A percentile compares a stretch with the other conserved stretches of the same genome.
Evolutionary conservation across 2,329 filamentous ascomycete species (phyloP).

Genomic region (Epichloe gansuensis): DNA sequence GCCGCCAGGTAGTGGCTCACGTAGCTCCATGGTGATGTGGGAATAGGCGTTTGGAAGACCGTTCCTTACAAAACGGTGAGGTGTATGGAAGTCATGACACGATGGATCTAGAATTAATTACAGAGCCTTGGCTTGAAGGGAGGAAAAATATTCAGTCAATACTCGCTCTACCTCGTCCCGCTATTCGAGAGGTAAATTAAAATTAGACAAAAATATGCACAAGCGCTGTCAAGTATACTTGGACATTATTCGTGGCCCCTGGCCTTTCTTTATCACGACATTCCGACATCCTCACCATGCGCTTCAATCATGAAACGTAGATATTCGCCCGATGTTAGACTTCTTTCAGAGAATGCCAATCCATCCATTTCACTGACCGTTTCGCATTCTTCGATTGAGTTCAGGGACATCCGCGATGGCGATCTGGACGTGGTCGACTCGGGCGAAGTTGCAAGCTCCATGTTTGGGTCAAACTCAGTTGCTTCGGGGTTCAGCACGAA

Average conservation of each 20-base stretch:
- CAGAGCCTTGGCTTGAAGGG: not conserved
- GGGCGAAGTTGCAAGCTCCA: not conserved
- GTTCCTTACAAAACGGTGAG: not conserved
- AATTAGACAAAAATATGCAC: not conserved
- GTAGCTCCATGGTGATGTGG: not conserved
- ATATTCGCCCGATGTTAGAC: not conserved
- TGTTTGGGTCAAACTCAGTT: constrained; percentile 2
- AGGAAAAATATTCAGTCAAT: not conserved
- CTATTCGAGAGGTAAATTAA: not conserved
- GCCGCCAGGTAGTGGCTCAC: constrained; percentile 17
- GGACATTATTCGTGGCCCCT: not conserved
- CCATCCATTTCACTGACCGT: not conserved
- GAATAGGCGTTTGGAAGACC: not conserved
- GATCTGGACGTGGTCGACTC: not conserved
- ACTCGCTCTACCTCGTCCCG: not conserved
- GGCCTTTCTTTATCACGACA: not conserved
- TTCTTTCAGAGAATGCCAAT: not conserved
- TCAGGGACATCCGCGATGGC: not conserved
- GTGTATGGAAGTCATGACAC: not conserved
- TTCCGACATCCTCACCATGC: not conserved
- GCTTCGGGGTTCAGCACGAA: constrained; percentile 7
- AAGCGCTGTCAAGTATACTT: not conserved
- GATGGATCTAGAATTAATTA: no score
- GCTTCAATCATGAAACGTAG: not conserved
- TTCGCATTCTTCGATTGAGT: not conserved